Conservation (phyloP, 2,329 filamentous ascomycete species). For the Colletotrichum sublineola region DNA sequence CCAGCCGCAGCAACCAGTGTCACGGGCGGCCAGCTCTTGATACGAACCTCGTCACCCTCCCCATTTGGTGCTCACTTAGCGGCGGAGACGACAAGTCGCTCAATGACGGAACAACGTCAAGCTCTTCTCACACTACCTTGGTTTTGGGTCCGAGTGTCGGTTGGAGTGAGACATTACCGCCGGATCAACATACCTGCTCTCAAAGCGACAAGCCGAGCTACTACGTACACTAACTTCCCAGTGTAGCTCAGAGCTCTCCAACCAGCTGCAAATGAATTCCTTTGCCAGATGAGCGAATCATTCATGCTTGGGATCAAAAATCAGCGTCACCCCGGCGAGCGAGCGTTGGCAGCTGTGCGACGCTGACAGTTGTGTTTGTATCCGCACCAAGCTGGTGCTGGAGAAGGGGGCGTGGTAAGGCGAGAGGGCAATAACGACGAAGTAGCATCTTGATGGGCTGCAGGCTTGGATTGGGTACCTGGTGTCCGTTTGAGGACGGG, state of each 20-base stretch:
- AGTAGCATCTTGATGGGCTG: conserved; percentile 9
- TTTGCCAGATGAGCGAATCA: conserved; percentile 20
- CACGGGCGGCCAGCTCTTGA: neutral
- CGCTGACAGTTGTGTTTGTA: conserved; percentile 8
- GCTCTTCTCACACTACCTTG: neutral
- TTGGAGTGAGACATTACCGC: conserved; percentile 29
- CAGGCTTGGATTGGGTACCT: neutral
- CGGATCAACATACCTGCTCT: neutral
- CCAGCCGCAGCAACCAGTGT: conserved; percentile 5
- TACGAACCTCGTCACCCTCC: neutral
- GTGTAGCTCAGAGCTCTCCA: conserved; percentile 1
- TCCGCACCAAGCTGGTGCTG: neutral
- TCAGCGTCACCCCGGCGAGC: conserved; percentile 19
- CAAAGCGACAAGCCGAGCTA: neutral
- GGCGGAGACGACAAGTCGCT: neutral
- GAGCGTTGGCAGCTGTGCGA: conserved; percentile 22
- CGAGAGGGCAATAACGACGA: neutral
- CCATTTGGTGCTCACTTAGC: neutral
- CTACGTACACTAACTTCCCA: neutral
- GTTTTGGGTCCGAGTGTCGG: conserved; percentile 3
- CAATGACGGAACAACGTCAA: neutral
- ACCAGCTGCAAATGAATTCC: conserved; percentile 14
- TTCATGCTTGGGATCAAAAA: neutral
- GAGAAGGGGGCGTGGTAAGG: neutral
- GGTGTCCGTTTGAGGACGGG: conserved; percentile 5